phyloP scores from a whole-genome alignment of 148 eudicot genomes.

The Suaeda aralocaspica region DNA sequence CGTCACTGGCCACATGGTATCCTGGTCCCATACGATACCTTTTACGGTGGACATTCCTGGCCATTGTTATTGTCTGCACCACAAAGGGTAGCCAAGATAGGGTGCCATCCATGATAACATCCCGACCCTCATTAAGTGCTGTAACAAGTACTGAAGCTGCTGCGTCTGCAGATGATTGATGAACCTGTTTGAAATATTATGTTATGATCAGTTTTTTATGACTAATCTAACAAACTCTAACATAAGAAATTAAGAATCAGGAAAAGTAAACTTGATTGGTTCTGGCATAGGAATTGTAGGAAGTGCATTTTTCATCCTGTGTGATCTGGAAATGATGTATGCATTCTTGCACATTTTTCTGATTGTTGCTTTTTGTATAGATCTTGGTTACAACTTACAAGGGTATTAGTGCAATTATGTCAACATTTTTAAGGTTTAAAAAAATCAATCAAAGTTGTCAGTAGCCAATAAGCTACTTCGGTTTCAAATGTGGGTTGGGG shows the following conservation, averaged over 20 bases:
- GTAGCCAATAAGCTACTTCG: too few species aligned
- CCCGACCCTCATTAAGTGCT: slow-evolving; percentile 96
- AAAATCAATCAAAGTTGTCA: too few species aligned
- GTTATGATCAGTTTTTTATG: slow-evolving; percentile 1
- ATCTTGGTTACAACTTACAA: too few species aligned
- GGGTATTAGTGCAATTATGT: too few species aligned
- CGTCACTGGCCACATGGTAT: slow-evolving; percentile 64
- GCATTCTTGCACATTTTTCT: too few species aligned
- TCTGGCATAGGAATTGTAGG: background rate
- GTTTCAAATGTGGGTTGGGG: too few species aligned
- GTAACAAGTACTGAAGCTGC: slow-evolving; percentile 97
- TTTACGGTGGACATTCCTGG: slow-evolving; percentile 89
- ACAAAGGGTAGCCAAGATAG: slow-evolving; percentile 98
- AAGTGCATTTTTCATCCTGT: background rate
- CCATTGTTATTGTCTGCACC: slow-evolving; percentile 98
- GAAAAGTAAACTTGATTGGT: background rate
- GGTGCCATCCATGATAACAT: slow-evolving; percentile 98
- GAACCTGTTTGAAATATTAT: slow-evolving; percentile 56
- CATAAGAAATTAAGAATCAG: slow-evolving; percentile 1
- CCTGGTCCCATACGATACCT: slow-evolving; percentile 97
- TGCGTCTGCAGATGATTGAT: slow-evolving; percentile 97
- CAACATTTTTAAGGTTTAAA: too few species aligned
- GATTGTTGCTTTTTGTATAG: too few species aligned
- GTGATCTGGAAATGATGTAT: background rate
- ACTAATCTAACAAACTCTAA: background rate